These are phyloP conservation scores for Sporothrix pseudoabietina DNA, from an alignment of 2,329 filamentous ascomycete species.

Conservation along the genomic window DNA sequence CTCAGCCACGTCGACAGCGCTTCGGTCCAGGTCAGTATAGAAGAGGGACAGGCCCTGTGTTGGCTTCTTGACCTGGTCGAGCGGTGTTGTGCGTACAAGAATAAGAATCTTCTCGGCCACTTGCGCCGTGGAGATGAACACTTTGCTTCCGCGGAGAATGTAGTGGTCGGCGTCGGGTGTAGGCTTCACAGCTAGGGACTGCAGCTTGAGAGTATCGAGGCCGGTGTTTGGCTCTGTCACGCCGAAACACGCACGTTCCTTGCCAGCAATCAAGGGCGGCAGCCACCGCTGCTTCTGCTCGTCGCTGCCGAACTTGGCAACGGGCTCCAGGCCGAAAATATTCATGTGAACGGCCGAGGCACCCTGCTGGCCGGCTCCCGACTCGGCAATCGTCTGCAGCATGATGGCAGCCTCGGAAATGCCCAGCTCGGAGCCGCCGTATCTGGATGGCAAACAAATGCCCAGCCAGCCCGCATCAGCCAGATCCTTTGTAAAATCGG, in stretches of 20 bases:
- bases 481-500: conserved; percentile 73
- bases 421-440: conserved; percentile 73
- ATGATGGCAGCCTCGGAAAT: conserved; percentile 85
- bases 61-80: conserved; percentile 56
- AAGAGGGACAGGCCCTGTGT: conserved; percentile 60
- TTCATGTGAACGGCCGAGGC: conserved; percentile 65
- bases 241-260: conserved; percentile 75
- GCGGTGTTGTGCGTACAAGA: conserved; percentile 76
- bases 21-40: conserved; percentile 9
- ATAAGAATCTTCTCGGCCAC: conserved; percentile 82
- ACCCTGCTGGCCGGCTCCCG: conserved; percentile 74
- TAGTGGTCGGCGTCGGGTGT: conserved; percentile 60
- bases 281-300: conserved; percentile 66
- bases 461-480: conserved; percentile 79
- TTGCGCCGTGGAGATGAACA: conserved; percentile 86
- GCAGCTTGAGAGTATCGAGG: conserved; percentile 72
- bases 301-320: conserved; percentile 70
- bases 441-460: conserved; percentile 72
- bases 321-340: conserved; percentile 73
- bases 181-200: conserved; percentile 48
- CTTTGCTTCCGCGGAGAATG: conserved; percentile 74
- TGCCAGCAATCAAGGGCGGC: conserved; percentile 70
- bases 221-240: conserved; percentile 82
- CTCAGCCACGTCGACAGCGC: conserved; percentile 46
- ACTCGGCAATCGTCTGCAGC: conserved; percentile 77